These are phyloP conservation scores for Pochonia chlamydosporia DNA, from an alignment of 2,329 filamentous ascomycete genomes.

Conservation along the genomic window DNA sequence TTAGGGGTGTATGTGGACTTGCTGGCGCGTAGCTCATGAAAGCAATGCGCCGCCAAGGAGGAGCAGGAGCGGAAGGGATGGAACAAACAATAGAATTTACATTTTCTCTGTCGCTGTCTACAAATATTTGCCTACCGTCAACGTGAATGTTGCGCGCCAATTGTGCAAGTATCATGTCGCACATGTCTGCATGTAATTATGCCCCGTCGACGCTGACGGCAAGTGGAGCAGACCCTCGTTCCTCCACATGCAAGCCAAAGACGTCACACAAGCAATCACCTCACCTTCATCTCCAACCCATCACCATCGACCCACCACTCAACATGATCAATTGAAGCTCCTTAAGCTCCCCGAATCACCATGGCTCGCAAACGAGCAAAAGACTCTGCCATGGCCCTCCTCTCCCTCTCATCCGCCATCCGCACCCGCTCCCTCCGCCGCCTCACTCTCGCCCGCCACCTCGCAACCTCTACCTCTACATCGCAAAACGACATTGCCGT, in stretches of 20 bases:
- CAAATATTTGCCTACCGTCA: background rate
- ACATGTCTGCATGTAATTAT: too few species aligned
- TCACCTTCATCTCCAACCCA: too few species aligned
- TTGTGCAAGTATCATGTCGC: too few species aligned
- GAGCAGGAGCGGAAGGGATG: background rate
- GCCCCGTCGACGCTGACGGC: too few species aligned
- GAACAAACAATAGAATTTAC: background rate
- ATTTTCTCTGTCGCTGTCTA: background rate
- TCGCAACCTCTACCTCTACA: background rate
- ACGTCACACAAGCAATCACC: slow-evolving; percentile 4
- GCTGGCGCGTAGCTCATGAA: too few species aligned
- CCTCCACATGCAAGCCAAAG: too few species aligned
- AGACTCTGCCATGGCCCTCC: slow-evolving; percentile 19
- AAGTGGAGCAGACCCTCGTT: too few species aligned
- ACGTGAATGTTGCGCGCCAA: too few species aligned
- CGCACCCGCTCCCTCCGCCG: slow-evolving; percentile 3
- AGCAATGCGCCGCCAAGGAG: background rate
- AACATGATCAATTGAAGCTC: background rate
- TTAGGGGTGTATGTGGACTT: background rate
- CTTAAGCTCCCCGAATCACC: background rate
- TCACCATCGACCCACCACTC: too few species aligned
- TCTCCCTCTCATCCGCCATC: slow-evolving; percentile 16
- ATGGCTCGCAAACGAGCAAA: slow-evolving; percentile 14
- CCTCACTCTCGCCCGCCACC: background rate
- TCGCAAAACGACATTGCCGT: slow-evolving; percentile 63